Conservation (phyloP, 169 alveolate genomes). For the Babesia caballi region DNA sequence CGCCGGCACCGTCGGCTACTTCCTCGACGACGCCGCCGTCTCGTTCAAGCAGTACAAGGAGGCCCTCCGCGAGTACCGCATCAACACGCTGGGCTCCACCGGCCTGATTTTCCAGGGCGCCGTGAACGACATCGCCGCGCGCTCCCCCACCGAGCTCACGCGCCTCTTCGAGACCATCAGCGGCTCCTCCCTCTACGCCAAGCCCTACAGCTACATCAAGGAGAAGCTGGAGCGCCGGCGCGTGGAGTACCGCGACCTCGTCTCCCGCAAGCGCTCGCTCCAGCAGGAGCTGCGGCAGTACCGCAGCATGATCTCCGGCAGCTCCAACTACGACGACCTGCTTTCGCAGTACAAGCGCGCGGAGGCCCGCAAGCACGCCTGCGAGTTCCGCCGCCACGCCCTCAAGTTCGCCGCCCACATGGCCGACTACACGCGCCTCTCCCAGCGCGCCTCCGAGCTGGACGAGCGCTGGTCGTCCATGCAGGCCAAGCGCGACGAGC, state of each 20-base stretch:
- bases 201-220: constrained; percentile 56
- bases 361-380: constrained; percentile 32
- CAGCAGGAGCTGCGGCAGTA: constrained; percentile 49
- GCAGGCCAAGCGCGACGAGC: constrained; percentile 47
- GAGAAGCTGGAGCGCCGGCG: constrained; percentile 48
- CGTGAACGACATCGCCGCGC: constrained; percentile 82
- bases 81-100: constrained; percentile 72
- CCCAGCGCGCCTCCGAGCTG: constrained; percentile 21
- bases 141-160: constrained; percentile 84
- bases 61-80: constrained; percentile 56
- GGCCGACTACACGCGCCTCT: constrained; percentile 1
- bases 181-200: constrained; percentile 69
- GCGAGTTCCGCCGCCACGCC: constrained; percentile 13
- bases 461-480: constrained; percentile 36
- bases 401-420: constrained; percentile 9
- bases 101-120: constrained; percentile 89
- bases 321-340: constrained; percentile 26
- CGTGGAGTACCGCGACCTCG: constrained; percentile 37
- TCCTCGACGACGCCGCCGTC: constrained; percentile 68
- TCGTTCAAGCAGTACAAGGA: constrained; percentile 64
- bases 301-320: constrained; percentile 18
- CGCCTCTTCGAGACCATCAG: constrained; percentile 86
- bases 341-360: constrained; percentile 26
- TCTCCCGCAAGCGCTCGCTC: constrained; percentile 32
- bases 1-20: constrained; percentile 78